Conservation (phyloP, 2,329 filamentous ascomycete genomes). For the Trichoderma sp. region DNA sequence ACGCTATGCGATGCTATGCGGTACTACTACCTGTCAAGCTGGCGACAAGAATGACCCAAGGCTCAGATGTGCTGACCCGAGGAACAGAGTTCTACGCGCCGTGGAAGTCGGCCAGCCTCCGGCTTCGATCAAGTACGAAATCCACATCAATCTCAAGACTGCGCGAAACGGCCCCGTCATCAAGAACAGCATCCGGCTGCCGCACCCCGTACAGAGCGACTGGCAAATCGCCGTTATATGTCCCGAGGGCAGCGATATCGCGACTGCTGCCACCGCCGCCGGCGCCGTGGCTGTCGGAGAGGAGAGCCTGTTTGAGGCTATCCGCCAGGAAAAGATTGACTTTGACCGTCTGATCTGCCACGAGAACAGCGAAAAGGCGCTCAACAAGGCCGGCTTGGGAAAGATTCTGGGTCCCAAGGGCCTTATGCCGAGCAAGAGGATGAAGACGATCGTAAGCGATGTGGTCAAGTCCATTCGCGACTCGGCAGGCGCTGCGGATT, state of each 20-base stretch:
- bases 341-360: constrained; percentile 93
- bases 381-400: constrained; percentile 80
- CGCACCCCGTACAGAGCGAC: constrained; percentile 87
- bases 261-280: constrained; percentile 71
- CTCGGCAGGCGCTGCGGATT: constrained; percentile 81
- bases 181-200: constrained; percentile 83
- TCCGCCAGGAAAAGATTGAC: constrained; percentile 72
- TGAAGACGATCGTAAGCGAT: constrained; percentile 84
- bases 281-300: constrained; percentile 86
- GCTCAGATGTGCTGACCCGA: constrained; percentile 9
- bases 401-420: constrained; percentile 84
- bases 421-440: constrained; percentile 88
- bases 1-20: constrained; percentile 91
- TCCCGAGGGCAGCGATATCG: constrained; percentile 75
- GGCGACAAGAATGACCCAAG: neutral
- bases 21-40: constrained; percentile 48
- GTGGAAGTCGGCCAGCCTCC: constrained; percentile 85
- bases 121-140: constrained; percentile 78
- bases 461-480: constrained; percentile 74
- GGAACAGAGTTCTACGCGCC: constrained; percentile 80
- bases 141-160: constrained; percentile 80
- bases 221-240: constrained; percentile 88
- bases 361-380: constrained; percentile 70
- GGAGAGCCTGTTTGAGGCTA: constrained; percentile 78
- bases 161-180: constrained; percentile 84